Evolutionary conservation across 805 yeast genomes (phyloP).

Genomic region (Cyberlindnera xylosilytica): DNA sequence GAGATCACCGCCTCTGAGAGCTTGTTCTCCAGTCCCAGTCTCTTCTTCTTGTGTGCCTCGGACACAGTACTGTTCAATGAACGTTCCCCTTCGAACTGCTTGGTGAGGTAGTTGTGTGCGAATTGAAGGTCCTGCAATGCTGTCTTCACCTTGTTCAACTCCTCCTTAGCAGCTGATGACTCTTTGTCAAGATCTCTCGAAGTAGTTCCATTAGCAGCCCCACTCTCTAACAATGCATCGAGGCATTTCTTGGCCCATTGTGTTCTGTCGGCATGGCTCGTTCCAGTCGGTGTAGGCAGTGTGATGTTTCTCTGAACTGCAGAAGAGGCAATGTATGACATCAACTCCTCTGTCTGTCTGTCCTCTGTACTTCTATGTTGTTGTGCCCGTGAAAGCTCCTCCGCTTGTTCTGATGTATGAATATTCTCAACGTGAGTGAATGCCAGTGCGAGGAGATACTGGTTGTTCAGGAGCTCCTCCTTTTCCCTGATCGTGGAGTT

Average conservation of each 20-base stretch:
- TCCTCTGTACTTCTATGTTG: constrained; percentile 5
- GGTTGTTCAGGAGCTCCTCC: constrained; percentile 11
- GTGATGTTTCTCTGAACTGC: constrained; percentile 26
- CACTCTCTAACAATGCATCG: constrained; percentile 14
- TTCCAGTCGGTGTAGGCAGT: constrained; percentile 22
- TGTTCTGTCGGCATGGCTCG: constrained; percentile 9
- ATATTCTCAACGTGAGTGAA: constrained; percentile 23
- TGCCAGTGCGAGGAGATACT: constrained; percentile 20
- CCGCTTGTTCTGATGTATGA: constrained; percentile 3
- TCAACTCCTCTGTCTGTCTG: constrained; percentile 21
- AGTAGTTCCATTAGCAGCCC: neutral
- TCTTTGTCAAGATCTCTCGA: neutral
- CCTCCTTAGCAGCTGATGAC: constrained; percentile 5
- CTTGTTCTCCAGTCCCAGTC: constrained; percentile 48
- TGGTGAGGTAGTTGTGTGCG: constrained; percentile 65
- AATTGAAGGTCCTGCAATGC: constrained; percentile 68
- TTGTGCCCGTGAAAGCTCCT: neutral
- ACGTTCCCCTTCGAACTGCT: constrained; percentile 66
- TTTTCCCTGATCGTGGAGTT: constrained; percentile 10
- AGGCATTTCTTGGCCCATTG: constrained; percentile 28
- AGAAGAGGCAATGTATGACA: constrained; percentile 25
- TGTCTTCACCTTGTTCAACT: constrained; percentile 37
- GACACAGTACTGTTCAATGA: constrained; percentile 50
- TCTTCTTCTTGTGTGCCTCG: constrained; percentile 51
- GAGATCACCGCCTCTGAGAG: constrained; percentile 37